These are phyloP conservation scores for Alternaria alternata DNA, from an alignment of 2,329 filamentous ascomycete genomes.

Conservation along the genomic window DNA sequence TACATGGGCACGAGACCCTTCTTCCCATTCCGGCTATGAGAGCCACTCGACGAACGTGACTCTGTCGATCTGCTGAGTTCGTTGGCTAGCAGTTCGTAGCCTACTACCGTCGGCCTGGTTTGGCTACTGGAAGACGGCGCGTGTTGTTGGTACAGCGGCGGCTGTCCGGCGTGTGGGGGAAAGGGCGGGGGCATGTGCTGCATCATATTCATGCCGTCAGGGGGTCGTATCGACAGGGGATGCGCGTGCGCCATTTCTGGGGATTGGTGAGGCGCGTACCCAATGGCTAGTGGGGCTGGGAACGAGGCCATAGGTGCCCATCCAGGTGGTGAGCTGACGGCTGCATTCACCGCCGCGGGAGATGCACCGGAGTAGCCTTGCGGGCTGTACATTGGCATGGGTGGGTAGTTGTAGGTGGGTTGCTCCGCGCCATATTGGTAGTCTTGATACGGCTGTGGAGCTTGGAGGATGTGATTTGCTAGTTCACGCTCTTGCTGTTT, in stretches of 20 bases:
- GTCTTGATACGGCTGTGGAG: conserved; percentile 45
- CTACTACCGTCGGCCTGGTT: conserved; percentile 41
- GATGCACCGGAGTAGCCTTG: conserved; percentile 37
- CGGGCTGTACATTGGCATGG: conserved; percentile 42
- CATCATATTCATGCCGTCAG: conserved; percentile 10
- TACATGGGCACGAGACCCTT: conserved; percentile 68
- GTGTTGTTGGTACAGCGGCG: conserved; percentile 38
- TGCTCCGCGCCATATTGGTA: conserved; percentile 39
- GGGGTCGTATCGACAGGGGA: conserved; percentile 33
- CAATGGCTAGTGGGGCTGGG: conserved; percentile 36
- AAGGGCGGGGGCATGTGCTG: conserved; percentile 27
- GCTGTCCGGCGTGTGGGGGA: conserved; percentile 32
- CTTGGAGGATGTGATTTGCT: conserved; percentile 47
- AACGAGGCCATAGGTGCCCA: conserved; percentile 37
- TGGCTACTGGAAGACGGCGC: conserved; percentile 33
- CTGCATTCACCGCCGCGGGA: conserved; percentile 30
- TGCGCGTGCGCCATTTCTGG: conserved; percentile 31
- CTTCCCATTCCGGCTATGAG: background rate
- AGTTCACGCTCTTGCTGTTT: conserved; percentile 44
- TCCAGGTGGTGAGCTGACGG: conserved; percentile 26
- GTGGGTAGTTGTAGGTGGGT: conserved; percentile 32
- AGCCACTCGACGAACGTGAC: background rate
- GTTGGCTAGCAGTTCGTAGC: conserved; percentile 50
- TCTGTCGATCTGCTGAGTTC: conserved; percentile 34
- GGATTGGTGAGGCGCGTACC: conserved; percentile 34